Conservation (phyloP, 2,329 filamentous ascomycete species). For the Arachnomyces sp. region DNA sequence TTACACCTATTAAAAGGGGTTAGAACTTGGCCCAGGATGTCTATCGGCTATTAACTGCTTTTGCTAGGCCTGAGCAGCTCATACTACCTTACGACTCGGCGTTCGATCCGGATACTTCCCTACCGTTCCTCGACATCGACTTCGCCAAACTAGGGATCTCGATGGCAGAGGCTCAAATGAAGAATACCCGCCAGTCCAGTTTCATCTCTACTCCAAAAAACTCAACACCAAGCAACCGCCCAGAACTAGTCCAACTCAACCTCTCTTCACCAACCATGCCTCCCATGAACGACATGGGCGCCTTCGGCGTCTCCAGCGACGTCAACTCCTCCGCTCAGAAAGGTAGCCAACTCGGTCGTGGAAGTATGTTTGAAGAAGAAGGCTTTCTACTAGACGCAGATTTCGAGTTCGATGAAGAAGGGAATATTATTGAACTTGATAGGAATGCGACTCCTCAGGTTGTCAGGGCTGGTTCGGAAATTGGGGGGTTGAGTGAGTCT, state of each 20-base stretch:
- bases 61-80: slow-evolving; percentile 62
- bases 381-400: slow-evolving; percentile 44
- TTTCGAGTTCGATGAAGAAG: slow-evolving; percentile 55
- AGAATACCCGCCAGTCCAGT: slow-evolving; percentile 23
- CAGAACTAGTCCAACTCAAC: slow-evolving; percentile 31
- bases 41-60: slow-evolving; percentile 1
- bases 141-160: slow-evolving; percentile 37
- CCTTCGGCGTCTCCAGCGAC: slow-evolving; percentile 35
- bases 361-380: slow-evolving; percentile 29
- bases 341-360: slow-evolving; percentile 16
- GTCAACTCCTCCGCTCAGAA: slow-evolving; percentile 30
- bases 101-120: slow-evolving; percentile 60
- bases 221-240: slow-evolving; percentile 15
- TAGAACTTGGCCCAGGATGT: neutral
- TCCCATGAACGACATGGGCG: slow-evolving; percentile 26
- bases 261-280: slow-evolving; percentile 43
- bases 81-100: slow-evolving; percentile 72
- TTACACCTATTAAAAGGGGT: no score
- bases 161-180: slow-evolving; percentile 18
- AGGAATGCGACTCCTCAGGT: slow-evolving; percentile 6
- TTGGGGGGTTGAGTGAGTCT: slow-evolving; percentile 22
- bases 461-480: slow-evolving; percentile 10
- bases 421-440: slow-evolving; percentile 46
- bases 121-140: slow-evolving; percentile 53
- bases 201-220: slow-evolving; percentile 28